phyloP scores from a whole-genome alignment of 208 protist species.

The Plasmodiophora brassicae region DNA sequence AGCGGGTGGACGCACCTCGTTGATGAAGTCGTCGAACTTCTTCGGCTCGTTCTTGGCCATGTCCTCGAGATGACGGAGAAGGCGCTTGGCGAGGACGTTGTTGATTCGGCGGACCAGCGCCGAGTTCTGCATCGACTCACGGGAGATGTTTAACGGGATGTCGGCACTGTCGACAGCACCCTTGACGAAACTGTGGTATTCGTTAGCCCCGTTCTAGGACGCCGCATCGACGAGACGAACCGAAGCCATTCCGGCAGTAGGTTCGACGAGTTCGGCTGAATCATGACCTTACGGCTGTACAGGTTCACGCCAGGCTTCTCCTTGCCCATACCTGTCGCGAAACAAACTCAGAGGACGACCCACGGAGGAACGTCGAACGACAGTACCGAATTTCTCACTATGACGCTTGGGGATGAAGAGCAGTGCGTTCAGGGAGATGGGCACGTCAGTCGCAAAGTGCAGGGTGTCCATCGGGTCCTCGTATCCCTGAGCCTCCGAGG shows the following conservation, averaged over 20 bases:
- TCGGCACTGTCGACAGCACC: constrained; percentile 72
- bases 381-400: constrained; percentile 89
- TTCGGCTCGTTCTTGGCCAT: constrained; percentile 77
- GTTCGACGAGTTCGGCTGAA: constrained; percentile 83
- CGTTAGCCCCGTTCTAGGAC: neutral
- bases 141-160: constrained; percentile 92
- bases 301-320: constrained; percentile 17
- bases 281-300: constrained; percentile 67
- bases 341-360: neutral
- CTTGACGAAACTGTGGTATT: constrained; percentile 77
- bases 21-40: constrained; percentile 83
- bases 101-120: constrained; percentile 37
- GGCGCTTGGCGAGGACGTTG: constrained; percentile 37
- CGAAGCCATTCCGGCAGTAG: constrained; percentile 94
- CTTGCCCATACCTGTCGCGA: constrained; percentile 2
- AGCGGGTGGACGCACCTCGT: constrained; percentile 71
- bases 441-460: constrained; percentile 90
- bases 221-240: neutral
- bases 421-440: constrained; percentile 81
- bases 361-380: neutral
- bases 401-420: constrained; percentile 87
- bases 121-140: constrained; percentile 83
- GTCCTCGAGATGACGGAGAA: constrained; percentile 64
- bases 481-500: constrained; percentile 54
- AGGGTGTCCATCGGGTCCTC: constrained; percentile 82